phyloP scores from a whole-genome alignment of 371 early-diverging fungal species.

The Capniomyces stellatus region DNA sequence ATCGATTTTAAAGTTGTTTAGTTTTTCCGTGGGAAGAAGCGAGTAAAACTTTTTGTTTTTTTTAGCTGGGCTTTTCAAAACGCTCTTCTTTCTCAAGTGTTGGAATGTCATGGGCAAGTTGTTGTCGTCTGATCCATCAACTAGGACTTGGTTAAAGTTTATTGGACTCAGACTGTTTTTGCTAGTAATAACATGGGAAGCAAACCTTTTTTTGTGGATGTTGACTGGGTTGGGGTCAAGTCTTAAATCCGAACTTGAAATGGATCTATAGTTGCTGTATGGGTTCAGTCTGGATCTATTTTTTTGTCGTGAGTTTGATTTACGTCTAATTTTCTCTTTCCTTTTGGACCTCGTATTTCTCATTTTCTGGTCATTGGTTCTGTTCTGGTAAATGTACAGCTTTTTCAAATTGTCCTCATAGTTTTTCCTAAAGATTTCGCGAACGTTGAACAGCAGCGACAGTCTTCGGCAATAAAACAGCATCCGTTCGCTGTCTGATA shows the following conservation, averaged over 20 bases:
- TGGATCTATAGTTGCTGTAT: background rate
- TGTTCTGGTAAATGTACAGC: background rate
- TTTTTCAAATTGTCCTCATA: background rate
- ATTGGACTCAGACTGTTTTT: too few relatives aligned
- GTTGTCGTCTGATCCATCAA: too few relatives aligned
- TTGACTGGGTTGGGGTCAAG: too few relatives aligned
- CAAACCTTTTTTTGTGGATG: too few relatives aligned
- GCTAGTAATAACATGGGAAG: too few relatives aligned
- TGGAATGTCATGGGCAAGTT: too few relatives aligned
- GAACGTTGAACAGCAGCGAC: background rate
- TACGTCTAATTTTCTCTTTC: background rate
- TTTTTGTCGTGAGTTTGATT: background rate
- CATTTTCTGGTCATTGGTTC: background rate
- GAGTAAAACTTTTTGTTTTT: too few relatives aligned
- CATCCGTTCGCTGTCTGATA: background rate
- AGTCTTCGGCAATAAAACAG: background rate
- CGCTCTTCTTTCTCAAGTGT: too few relatives aligned
- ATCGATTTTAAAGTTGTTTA: too few relatives aligned
- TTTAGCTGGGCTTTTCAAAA: too few relatives aligned
- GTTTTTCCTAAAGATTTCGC: background rate
- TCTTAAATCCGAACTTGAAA: background rate
- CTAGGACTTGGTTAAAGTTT: too few relatives aligned
- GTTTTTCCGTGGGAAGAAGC: too few relatives aligned
- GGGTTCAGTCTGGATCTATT: background rate
- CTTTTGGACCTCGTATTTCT: background rate